These are phyloP conservation scores for Pythium grandisporangium DNA, from an alignment of 352 stramenopile species.

Conservation along the genomic window DNA sequence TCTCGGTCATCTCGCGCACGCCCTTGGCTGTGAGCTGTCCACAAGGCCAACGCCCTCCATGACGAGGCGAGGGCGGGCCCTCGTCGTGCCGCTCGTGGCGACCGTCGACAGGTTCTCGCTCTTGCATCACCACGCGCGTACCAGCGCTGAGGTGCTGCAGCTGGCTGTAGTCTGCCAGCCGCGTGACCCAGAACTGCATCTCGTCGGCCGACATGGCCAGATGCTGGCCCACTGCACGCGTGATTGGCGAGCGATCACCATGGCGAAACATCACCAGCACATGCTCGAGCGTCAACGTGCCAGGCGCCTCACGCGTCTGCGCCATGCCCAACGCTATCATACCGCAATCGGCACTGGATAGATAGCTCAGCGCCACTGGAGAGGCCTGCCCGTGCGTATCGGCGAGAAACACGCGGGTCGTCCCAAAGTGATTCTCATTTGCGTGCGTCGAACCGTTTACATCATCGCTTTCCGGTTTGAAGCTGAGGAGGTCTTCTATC, in stretches of 20 bases:
- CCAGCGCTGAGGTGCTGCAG: slow-evolving; percentile 39
- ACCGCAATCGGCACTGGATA: too few species aligned
- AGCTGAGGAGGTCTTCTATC: background rate
- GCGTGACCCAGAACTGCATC: slow-evolving; percentile 52
- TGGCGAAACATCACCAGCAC: slow-evolving; percentile 72
- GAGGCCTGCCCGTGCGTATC: too few species aligned
- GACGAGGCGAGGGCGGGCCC: slow-evolving; percentile 22
- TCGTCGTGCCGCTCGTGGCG: background rate
- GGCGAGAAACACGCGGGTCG: too few species aligned
- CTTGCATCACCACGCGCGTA: slow-evolving; percentile 26
- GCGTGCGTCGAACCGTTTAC: too few species aligned
- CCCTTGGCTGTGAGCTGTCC: slow-evolving; percentile 66
- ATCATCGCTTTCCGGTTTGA: too few species aligned
- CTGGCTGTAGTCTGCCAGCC: slow-evolving; percentile 26
- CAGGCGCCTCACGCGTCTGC: too few species aligned
- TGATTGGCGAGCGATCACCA: slow-evolving; percentile 72
- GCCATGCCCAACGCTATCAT: too few species aligned
- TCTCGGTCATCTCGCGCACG: slow-evolving; percentile 47
- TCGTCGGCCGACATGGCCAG: slow-evolving; percentile 34
- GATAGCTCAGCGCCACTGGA: too few species aligned
- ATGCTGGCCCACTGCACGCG: slow-evolving; percentile 28
- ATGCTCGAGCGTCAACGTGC: slow-evolving; percentile 49
- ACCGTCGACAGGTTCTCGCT: too few species aligned
- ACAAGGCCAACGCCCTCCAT: slow-evolving; percentile 60
- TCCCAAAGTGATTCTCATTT: too few species aligned